Conservation (phyloP, 306 rosid species). For the Urtica urens region DNA sequence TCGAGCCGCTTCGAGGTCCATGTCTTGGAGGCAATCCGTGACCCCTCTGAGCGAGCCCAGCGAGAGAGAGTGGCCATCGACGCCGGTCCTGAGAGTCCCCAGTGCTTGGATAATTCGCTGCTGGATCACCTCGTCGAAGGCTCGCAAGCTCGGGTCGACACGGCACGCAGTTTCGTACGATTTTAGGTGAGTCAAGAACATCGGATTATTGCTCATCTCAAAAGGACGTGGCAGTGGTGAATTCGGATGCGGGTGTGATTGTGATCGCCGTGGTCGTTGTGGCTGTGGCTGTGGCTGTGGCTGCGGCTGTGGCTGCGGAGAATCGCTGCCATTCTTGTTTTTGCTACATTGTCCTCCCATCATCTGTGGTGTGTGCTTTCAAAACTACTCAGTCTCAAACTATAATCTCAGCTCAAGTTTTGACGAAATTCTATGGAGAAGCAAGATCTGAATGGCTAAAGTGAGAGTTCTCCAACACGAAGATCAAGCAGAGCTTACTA, state of each 20-base stretch:
- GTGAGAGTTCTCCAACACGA: neutral
- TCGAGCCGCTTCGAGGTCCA: constrained; percentile 64
- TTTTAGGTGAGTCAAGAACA: constrained; percentile 39
- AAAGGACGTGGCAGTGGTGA: constrained; percentile 17
- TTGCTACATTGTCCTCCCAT: constrained; percentile 75
- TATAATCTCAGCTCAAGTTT: constrained; percentile 2
- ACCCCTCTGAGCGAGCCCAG: constrained; percentile 58
- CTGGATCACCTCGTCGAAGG: constrained; percentile 54
- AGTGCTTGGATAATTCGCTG: constrained; percentile 58
- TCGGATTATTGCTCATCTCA: constrained; percentile 31
- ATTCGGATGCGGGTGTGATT: neutral
- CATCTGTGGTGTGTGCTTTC: constrained; percentile 12
- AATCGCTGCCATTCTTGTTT: constrained; percentile 14
- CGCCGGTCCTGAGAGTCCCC: constrained; percentile 45
- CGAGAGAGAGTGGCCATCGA: constrained; percentile 50
- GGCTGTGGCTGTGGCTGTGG: neutral
- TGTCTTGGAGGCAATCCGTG: constrained; percentile 54
- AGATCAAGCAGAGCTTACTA: constrained; percentile 1
- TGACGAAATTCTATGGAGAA: neutral
- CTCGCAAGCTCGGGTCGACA: constrained; percentile 47
- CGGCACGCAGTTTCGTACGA: constrained; percentile 72
- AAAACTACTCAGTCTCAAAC: neutral
- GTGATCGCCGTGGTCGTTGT: neutral
- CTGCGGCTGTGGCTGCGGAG: neutral
- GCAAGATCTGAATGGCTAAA: neutral